phyloP scores from a whole-genome alignment of 1,284 basidiomycete species.

The Pyrrhoderma lamaoense region DNA sequence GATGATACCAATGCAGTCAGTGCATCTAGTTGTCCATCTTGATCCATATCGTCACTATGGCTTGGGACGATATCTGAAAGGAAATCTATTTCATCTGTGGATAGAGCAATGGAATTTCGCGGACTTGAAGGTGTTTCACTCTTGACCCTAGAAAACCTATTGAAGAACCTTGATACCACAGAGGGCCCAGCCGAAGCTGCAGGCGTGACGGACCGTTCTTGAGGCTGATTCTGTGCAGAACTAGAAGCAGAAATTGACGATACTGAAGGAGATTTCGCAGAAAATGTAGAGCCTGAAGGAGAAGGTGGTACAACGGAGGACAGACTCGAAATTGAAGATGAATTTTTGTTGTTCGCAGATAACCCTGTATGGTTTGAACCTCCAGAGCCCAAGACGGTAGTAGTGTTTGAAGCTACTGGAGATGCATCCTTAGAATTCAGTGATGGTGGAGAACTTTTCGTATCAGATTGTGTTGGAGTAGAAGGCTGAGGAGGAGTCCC shows the following conservation, averaged over 20 bases:
- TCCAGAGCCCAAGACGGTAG: slow-evolving; percentile 17
- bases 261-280: neutral
- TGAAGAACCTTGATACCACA: slow-evolving; percentile 22
- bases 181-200: slow-evolving; percentile 15
- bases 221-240: neutral
- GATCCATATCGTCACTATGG: slow-evolving; percentile 35
- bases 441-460: slow-evolving; percentile 8
- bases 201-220: slow-evolving; percentile 1
- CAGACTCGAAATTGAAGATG: slow-evolving; percentile 10
- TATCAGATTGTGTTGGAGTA: neutral
- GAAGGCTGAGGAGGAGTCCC: slow-evolving; percentile 15
- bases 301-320: slow-evolving; percentile 3
- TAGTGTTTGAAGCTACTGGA: slow-evolving; percentile 28
- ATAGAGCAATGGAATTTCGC: slow-evolving; percentile 51
- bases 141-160: slow-evolving; percentile 50
- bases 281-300: neutral
- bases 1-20: slow-evolving; percentile 35
- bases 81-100: slow-evolving; percentile 66
- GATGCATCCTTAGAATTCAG: slow-evolving; percentile 7
- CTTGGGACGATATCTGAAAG: slow-evolving; percentile 66
- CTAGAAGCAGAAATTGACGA: slow-evolving; percentile 1
- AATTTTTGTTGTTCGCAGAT: slow-evolving; percentile 4
- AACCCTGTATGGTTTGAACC: neutral
- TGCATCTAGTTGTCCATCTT: slow-evolving; percentile 31
- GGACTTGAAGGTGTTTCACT: slow-evolving; percentile 30